Base-by-base conservation (phyloP, 1,139 yeast species). In the Saccharomyces pastorianus region DNA sequence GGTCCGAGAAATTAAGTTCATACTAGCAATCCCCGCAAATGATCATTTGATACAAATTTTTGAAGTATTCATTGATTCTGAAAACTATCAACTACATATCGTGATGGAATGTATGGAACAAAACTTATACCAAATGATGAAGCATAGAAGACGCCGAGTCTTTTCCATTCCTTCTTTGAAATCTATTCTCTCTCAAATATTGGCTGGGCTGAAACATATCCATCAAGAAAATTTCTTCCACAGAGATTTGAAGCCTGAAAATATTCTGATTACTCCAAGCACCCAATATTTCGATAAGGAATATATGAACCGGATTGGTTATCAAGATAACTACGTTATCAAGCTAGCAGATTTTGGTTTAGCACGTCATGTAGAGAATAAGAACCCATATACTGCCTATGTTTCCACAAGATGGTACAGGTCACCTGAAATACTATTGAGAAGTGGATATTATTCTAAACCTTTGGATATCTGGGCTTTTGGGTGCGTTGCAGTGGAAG, bases 331-430 rank as follows among this genome's bases (percentile, higher is more conserved):
- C 51, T 85, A 83, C 61, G 78, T 84, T 8, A 81, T 90, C 28
- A 93, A 93, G 69, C 73, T 93, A 50, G 96, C 96, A 2, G 99
- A 93, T 69, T 93, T 88, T 70, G 98, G 99, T 0, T 77, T 91
- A 52, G 88, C 96, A 13, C 80, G 97, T 59, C 82, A 80, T 59
- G 72, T 80, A 14, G 73, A 75, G 48, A 80, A 81, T 63, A 66
- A 66, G 31, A 78, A 76, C 53, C 81, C 83, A 11, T 88, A 80
- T 65, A 85, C 95, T 0, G 81, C 87, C 0, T 93, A 93, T 64
- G 95, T 93, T 6, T 87, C 96, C 0, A 93, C 98, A 0, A 79
- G 99, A 63, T 93, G 98, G 98, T 93, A 93, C 68, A 76, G 99
- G 57, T 84, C 97, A 0, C 99, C 99, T 0, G 99, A 93, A 70